Conservation (phyloP, 2,329 filamentous ascomycete genomes). For the Calonectria fujianensis region DNA sequence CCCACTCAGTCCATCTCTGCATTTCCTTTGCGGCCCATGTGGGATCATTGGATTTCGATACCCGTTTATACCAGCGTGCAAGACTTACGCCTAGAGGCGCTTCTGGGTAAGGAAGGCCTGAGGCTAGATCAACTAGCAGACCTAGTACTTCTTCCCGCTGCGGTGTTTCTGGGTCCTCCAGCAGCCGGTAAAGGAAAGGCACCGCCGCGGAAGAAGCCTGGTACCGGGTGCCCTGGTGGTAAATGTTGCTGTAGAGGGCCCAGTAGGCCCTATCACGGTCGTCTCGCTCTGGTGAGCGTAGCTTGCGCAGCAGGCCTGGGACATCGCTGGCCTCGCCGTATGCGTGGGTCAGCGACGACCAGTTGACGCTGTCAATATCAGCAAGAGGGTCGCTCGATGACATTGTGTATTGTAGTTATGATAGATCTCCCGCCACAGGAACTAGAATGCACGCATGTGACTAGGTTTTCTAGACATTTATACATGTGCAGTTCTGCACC, state of each 20-base stretch:
- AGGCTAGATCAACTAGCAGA: neutral
- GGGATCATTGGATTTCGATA: neutral
- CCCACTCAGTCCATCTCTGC: neutral
- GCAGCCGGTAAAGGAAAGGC: slow-evolving; percentile 27
- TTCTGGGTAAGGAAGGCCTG: neutral
- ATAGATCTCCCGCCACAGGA: neutral
- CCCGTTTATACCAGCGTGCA: neutral
- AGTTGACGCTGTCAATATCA: slow-evolving; percentile 22
- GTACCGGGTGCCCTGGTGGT: slow-evolving; percentile 29
- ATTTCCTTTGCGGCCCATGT: neutral
- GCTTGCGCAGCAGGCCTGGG: neutral
- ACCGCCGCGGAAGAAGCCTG: slow-evolving; percentile 6
- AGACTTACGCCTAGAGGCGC: neutral
- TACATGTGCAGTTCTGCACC: neutral
- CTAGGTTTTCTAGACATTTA: neutral
- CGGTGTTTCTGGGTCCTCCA: slow-evolving; percentile 21
- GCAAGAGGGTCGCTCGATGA: slow-evolving; percentile 7
- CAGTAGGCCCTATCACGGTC: neutral
- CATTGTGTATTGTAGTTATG: neutral
- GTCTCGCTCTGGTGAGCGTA: neutral
- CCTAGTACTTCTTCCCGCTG: neutral
- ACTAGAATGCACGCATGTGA: neutral
- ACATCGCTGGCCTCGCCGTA: slow-evolving; percentile 28
- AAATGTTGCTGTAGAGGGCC: slow-evolving; percentile 16
- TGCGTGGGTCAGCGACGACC: slow-evolving; percentile 25